A percentile compares a stretch with the other conserved stretches of the same genome.
Evolutionary conservation across 371 early-diverging fungal genomes (phyloP).

Genomic region (Circinella minor): DNA sequence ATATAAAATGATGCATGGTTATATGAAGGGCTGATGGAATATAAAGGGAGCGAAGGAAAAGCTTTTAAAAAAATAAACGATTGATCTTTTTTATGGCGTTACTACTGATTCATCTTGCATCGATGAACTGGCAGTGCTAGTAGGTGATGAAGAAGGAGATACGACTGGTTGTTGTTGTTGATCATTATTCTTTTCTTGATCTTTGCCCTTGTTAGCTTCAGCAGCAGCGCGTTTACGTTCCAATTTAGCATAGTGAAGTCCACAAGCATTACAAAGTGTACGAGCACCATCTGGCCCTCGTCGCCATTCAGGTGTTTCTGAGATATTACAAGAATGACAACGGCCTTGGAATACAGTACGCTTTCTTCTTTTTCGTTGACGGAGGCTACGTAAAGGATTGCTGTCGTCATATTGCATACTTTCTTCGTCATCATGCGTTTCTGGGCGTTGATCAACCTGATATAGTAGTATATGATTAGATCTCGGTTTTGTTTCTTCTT

Average conservation of each 20-base stretch:
- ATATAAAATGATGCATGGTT: no score
- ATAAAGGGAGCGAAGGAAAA: no score
- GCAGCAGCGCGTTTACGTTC: conserved; percentile 35
- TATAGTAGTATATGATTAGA: no score
- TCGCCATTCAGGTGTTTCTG: conserved; percentile 76
- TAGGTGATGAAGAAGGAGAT: conserved; percentile 12
- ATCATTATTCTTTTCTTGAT: background rate
- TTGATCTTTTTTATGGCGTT: background rate
- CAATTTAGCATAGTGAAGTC: conserved; percentile 58
- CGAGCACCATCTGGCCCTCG: conserved; percentile 73
- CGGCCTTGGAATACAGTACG: conserved; percentile 51
- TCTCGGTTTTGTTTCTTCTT: background rate
- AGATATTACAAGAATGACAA: conserved; percentile 64
- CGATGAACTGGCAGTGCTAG: conserved; percentile 3
- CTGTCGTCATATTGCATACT: conserved; percentile 3
- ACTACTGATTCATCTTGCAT: conserved; percentile 8
- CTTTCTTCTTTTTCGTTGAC: conserved; percentile 23
- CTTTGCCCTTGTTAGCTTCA: conserved; percentile 10
- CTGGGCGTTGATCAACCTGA: conserved; percentile 8
- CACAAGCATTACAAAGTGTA: conserved; percentile 74
- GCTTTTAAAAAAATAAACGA: no score
- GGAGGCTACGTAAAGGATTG: conserved; percentile 8
- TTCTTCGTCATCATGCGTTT: conserved; percentile 12
- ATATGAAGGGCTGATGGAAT: no score
- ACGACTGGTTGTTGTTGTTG: background rate